These are phyloP conservation scores for Botrytis porri DNA, from an alignment of 2,329 filamentous ascomycete genomes.

Conservation along the genomic window DNA sequence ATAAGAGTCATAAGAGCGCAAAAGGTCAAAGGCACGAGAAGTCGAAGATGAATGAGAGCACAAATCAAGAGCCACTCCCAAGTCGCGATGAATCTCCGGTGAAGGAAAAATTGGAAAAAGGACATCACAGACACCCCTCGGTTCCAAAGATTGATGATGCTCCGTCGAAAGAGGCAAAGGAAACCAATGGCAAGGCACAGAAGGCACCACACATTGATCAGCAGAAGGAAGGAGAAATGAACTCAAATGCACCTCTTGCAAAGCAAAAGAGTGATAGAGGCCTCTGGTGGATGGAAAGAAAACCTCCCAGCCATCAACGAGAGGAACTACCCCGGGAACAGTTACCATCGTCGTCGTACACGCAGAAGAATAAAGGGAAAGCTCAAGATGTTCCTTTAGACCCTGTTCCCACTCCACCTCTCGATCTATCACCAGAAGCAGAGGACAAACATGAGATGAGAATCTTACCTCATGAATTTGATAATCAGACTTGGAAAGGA, in stretches of 20 bases:
- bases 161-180: neutral
- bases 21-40: neutral
- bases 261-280: conserved; percentile 20
- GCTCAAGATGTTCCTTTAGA: neutral
- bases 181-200: neutral
- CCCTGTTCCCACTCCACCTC: neutral
- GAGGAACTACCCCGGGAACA: neutral
- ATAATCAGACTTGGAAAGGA: conserved; percentile 6
- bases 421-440: conserved; percentile 1
- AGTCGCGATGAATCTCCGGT: conserved; percentile 12
- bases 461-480: conserved; percentile 3
- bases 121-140: conserved; percentile 2
- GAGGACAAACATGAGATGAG: neutral
- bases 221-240: neutral
- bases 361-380: conserved; percentile 2
- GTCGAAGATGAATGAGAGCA: conserved; percentile 12
- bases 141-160: neutral
- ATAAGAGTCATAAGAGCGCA: conserved; percentile 7
- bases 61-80: neutral
- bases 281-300: conserved; percentile 18
- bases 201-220: neutral
- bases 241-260: neutral
- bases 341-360: conserved; percentile 6
- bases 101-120: conserved; percentile 3
- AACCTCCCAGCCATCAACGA: conserved; percentile 7